These are phyloP conservation scores for Lablab purpureus DNA, from an alignment of 306 rosid species.

Conservation along the genomic window DNA sequence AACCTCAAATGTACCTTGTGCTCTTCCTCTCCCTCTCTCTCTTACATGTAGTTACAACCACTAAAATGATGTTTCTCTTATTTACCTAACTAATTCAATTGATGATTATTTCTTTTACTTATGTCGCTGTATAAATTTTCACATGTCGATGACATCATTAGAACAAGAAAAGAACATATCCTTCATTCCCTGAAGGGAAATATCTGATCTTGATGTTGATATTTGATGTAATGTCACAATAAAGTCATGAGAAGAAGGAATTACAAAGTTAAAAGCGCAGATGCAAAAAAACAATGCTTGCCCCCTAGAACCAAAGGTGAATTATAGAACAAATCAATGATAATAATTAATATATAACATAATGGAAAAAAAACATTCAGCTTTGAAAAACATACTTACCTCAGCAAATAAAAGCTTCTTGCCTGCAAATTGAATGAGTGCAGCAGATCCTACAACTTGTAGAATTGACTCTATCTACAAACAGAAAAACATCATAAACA, in stretches of 20 bases:
- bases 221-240: neutral
- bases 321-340: neutral
- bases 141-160: neutral
- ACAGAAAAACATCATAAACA: constrained; percentile 30
- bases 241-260: neutral
- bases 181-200: constrained; percentile 18
- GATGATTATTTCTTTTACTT: neutral
- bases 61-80: neutral
- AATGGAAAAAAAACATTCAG: constrained; percentile 3
- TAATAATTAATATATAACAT: constrained; percentile 6
- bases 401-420: constrained; percentile 88
- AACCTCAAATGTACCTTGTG: neutral
- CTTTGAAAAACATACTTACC: constrained; percentile 54
- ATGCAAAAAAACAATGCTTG: neutral
- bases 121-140: neutral
- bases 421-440: constrained; percentile 81
- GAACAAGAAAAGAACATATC: neutral
- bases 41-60: neutral
- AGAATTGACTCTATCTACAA: constrained; percentile 87
- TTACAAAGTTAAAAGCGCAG: constrained; percentile 1
- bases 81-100: constrained; percentile 3
- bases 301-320: neutral
- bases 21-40: neutral
- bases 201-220: neutral
- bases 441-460: constrained; percentile 88